Evolutionary conservation across 1,284 basidiomycete species (phyloP), one percentile per base, ranked within the genome.

Genomic region (Cutaneotrichosporon sp.): DNA sequence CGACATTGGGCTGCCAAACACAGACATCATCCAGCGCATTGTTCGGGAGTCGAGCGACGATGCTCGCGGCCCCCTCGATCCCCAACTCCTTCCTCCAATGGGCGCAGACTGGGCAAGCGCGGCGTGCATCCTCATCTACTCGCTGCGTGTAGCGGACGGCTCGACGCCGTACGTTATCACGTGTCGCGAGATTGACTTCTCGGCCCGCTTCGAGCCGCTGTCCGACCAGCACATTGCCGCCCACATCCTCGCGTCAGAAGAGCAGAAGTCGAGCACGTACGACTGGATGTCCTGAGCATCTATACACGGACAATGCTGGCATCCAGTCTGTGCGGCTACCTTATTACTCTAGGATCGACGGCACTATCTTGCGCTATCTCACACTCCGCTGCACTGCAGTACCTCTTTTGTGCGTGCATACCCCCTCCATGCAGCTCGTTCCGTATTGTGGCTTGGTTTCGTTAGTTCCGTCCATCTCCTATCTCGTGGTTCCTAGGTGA

Each of bases 181-280:
- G 16, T 57, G 55, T 45, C 52, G 54, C 1, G 49, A 44, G 8
- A 50, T 60, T 19, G 59, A 51, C 42, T 60, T 60, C 34, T 8
- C 37, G 11, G 38, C 50, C n/a, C 29, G 33, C 16, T 38, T 43
- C n/a, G 35, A 49, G 51, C 39, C 46, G 25, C 31, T 44, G 16
- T 17, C 46, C 20, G 53, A 60, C 19, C 51, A 53, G 20, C 45
- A 44, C 42, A 44, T 56, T 19, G 54, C 53, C 4, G 38, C 43
- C 5, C 46, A 54, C 9, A 51, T 60, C 9, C 27, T 60, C 3
- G 49, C 52, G 2, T 52, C 43, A 17, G 59, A 60, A 31, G 49
- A 51, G 16, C 46, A 48, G 14, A 44, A 54, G 34, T 55, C 49
- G 0, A 50, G 46, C 38, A 46, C 44, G 41, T 57, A 57, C 17